Evolutionary conservation across 1,139 yeast species (phyloP), one percentile per base, ranked within the genome.

Genomic region (Yamadazyma friedrichii): DNA sequence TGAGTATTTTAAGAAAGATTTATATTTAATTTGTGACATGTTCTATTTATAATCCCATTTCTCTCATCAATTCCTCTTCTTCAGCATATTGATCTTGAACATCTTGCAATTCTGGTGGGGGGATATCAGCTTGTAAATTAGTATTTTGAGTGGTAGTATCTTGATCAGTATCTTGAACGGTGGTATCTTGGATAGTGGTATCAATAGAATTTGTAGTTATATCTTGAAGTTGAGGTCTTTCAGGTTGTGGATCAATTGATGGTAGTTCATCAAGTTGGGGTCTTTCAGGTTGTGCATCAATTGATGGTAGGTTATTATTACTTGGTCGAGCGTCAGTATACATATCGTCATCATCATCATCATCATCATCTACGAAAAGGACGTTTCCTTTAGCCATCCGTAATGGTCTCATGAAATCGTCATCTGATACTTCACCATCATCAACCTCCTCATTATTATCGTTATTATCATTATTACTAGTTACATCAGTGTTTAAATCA

Each of bases 41-140:
- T 20, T 5, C 24, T 20, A 20, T 20, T 32, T 12, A 61, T 51
- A 60, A 45, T 9, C 63, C 71, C 55, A 64, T 59, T 44, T 69
- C 72, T 45, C 70, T 60, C 74, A 71, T 66, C 11, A 68, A 47
- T 27, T 64, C 71, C 47, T 65, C 43, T 32, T 67, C 74, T 40
- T 58, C 56, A 9, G 63, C 65, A 10, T 64, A 57, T 16, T 33
- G 42, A 15, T 30, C 27, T 15, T 34, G 44, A 24, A 22, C 36
- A 11, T 27, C 25, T 12, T 30, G 31, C 9, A 24, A 26, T n/a
- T 12, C 17, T 33, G 40, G 40, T 13, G 33, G 36, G 16, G 26
- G n/a, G 3, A 33, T 33, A 9, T 20, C 24, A 20, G 8, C 8
- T 6, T 20, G 24, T 20, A 20, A 20, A 20, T 20, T 8, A 15